phyloP scores from a whole-genome alignment of 108 stramenopile genomes.

The Nitzschia palea region DNA sequence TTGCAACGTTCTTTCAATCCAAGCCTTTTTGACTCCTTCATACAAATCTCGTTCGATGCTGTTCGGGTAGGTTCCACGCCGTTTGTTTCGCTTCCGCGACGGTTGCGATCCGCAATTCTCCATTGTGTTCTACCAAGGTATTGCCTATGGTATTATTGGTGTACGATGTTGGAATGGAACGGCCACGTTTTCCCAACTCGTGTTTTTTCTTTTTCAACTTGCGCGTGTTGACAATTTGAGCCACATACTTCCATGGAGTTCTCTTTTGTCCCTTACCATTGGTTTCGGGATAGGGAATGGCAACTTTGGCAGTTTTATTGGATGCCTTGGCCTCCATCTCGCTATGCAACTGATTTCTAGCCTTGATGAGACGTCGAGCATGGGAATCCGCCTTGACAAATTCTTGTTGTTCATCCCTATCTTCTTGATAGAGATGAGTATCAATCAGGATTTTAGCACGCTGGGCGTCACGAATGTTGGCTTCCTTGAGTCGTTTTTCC shows the following conservation, averaged over 20 bases:
- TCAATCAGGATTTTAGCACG: constrained; percentile 58
- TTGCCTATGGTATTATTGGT: constrained; percentile 49
- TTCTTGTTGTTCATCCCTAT: constrained; percentile 58
- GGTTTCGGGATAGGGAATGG: constrained; percentile 47
- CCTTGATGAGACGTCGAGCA: constrained; percentile 35
- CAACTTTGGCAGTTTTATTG: constrained; percentile 3
- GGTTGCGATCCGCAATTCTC: constrained; percentile 64
- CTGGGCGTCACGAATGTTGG: constrained; percentile 52
- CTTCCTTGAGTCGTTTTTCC: constrained; percentile 52
- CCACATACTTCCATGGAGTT: constrained; percentile 80
- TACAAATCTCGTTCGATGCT: constrained; percentile 68
- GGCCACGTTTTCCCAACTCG: constrained; percentile 4
- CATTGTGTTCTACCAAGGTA: constrained; percentile 74
- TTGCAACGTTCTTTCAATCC: constrained; percentile 61
- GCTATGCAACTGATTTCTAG: constrained; percentile 12
- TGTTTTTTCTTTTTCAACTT: constrained; percentile 39
- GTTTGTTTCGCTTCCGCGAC: constrained; percentile 67
- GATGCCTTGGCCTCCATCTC: neutral
- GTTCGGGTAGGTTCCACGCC: constrained; percentile 75
- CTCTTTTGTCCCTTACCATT: constrained; percentile 47
- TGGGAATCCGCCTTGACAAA: constrained; percentile 53
- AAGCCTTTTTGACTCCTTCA: constrained; percentile 68
- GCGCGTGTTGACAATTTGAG: constrained; percentile 77
- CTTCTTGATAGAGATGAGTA: constrained; percentile 67
- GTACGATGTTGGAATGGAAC: constrained; percentile 15